A percentile compares a stretch with the other conserved stretches of the same genome.
These are phyloP conservation scores for Yarrowia bubula DNA, from an alignment of 805 yeast genomes.

Conservation along the genomic window DNA sequence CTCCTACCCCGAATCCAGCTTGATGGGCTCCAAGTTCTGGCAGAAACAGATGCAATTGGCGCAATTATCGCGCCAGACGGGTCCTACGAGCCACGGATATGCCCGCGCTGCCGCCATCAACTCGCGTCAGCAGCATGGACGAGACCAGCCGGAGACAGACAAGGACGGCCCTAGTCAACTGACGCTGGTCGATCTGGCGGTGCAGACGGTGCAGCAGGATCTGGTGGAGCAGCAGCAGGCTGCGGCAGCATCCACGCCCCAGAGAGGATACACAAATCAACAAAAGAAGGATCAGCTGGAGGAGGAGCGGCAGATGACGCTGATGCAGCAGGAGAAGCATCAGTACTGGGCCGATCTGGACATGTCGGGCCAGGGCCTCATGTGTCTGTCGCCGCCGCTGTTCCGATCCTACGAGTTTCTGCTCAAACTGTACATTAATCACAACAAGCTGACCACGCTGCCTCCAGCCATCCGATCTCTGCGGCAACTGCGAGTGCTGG, in stretches of 20 bases:
- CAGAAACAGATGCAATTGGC: conserved; percentile 74
- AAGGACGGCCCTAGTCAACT: conserved; percentile 32
- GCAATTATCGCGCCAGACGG: conserved; percentile 65
- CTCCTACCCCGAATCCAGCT: conserved; percentile 8
- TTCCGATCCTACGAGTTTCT: conserved; percentile 73
- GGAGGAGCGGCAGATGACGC: conserved; percentile 43
- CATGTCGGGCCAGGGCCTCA: conserved; percentile 82
- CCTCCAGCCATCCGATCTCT: conserved; percentile 70
- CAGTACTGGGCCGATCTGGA: conserved; percentile 96
- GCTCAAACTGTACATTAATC: conserved; percentile 82
- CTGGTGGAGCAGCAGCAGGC: conserved; percentile 27
- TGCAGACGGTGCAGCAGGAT: conserved; percentile 40
- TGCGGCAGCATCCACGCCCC: conserved; percentile 10
- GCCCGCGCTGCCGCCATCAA: conserved; percentile 79
- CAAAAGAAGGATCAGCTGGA: conserved; percentile 41
- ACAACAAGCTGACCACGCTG: conserved; percentile 67
- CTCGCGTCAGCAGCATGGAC: conserved; percentile 37
- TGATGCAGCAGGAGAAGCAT: conserved; percentile 46
- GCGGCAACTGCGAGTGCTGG: conserved; percentile 74
- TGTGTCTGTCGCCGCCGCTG: conserved; percentile 65
- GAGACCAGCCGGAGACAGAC: conserved; percentile 29
- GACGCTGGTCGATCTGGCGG: conserved; percentile 43
- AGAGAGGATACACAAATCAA: conserved; percentile 34
- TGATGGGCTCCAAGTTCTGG: conserved; percentile 48
- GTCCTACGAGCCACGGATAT: conserved; percentile 66